A percentile compares a stretch with the other conserved stretches of the same genome.
Conservation (phyloP, 2,329 filamentous ascomycete species). For the Tothia fuscella region DNA sequence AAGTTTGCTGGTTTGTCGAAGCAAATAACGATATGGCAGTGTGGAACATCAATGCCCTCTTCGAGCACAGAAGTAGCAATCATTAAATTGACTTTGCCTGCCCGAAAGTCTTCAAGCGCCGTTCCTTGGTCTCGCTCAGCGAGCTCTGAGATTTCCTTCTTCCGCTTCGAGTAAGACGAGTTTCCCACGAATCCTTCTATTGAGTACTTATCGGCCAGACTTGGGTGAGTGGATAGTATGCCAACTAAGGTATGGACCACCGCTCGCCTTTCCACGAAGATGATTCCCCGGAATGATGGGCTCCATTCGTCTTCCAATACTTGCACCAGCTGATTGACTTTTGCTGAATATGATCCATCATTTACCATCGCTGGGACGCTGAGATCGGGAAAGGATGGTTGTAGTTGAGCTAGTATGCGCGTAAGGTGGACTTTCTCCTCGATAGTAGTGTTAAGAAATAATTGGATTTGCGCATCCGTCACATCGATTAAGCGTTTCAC, state of each 20-base stretch:
- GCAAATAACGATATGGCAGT: slow-evolving; percentile 53
- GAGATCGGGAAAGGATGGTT: not conserved
- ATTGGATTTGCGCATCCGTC: too few relatives aligned
- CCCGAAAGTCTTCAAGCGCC: slow-evolving; percentile 41
- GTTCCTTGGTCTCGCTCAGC: slow-evolving; percentile 36
- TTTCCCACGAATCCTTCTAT: slow-evolving; percentile 4
- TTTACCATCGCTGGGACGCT: not conserved
- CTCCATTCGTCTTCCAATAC: slow-evolving; percentile 24
- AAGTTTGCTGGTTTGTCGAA: slow-evolving; percentile 51
- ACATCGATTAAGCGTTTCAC: too few relatives aligned
- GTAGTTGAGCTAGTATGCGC: not conserved
- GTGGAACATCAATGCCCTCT: slow-evolving; percentile 50
- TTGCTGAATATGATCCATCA: slow-evolving; percentile 20
- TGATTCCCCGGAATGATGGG: slow-evolving; percentile 27
- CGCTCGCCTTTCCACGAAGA: slow-evolving; percentile 36
- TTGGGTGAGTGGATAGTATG: slow-evolving; percentile 22
- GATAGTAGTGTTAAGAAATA: not conserved
- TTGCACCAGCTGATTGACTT: slow-evolving; percentile 25
- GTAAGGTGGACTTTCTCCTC: slow-evolving; percentile 2
- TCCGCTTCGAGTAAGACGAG: slow-evolving; percentile 28
- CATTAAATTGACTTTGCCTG: slow-evolving; percentile 43
- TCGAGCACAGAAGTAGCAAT: slow-evolving; percentile 47
- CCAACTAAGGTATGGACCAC: slow-evolving; percentile 31
- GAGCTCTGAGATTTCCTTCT: slow-evolving; percentile 38
- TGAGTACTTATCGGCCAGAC: not conserved